Evolutionary conservation across 2,329 filamentous ascomycete genomes (phyloP), one percentile per base, ranked within the genome.

Genomic region (Davidsoniella virescens): DNA sequence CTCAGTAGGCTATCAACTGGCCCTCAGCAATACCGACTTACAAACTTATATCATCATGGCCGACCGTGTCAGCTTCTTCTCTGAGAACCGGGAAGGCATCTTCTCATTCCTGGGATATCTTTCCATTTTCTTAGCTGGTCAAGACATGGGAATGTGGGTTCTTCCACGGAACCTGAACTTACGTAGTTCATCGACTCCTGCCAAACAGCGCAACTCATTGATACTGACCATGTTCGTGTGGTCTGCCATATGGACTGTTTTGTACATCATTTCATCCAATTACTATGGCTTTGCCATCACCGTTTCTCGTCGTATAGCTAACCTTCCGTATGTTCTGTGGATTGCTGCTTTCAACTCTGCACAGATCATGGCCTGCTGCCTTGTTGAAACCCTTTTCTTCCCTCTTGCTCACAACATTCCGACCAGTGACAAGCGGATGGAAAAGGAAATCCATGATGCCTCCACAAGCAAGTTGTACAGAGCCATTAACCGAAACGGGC

Each of bases 321-420:
- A 98, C 59, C 72, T 95, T 55, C 87, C 92, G 0, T 98, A 98
- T 62, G 75, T 96, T 41, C 70, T 94, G 42, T 96, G 90, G 87
- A 82, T 94, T 6, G 75, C 80, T n/a, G 82, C 86, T 2, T 95
- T 92, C 70, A 98, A 96, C 67, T 81, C 77, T 54, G 71, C 74
- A n/a, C 87, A 94, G 62, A 70, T 98, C 8, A 69, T 85, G 6
- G 71, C 82, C 1, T 94, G 90, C 63, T 87, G 80, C 59, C 62
- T 80, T 12, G 73, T 92, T 20, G 90, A 98, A 63, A 80, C 75
- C 2, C 23, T 84, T 2, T 80, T 88, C 63, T 94, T 94, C 63
- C 84, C 86, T 12, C 25, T 16, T 10, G 50, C 50, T 5, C 50
- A 52, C 29, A 52, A 52, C 39, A 36, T 26, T 37, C 14, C 44